Conservation (phyloP, 768 basidiomycete species). For the Lyophyllum semitale region DNA sequence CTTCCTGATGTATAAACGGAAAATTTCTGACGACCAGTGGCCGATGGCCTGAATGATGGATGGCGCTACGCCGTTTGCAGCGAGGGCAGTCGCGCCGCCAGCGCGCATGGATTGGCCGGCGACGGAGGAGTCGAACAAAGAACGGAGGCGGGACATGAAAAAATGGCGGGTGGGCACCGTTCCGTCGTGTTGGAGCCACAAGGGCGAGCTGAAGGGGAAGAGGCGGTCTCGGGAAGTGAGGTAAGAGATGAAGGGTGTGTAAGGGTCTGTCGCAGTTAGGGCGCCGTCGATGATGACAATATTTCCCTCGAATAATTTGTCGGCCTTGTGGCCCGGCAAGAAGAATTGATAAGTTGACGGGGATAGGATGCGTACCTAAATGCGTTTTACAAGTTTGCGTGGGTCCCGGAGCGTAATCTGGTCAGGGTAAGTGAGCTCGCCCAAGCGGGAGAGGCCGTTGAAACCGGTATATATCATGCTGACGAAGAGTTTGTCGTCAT, state of each 20-base stretch:
- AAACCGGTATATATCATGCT: background rate
- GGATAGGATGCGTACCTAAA: background rate
- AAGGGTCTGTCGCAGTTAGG: background rate
- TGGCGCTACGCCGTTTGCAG: slow-evolving; percentile 24
- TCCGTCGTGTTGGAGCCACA: background rate
- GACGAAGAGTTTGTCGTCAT: background rate
- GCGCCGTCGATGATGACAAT: background rate
- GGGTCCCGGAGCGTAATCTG: slow-evolving; percentile 3
- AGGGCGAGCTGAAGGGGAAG: background rate
- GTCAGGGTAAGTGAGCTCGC: slow-evolving; percentile 22
- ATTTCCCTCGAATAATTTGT: background rate
- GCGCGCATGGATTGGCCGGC: slow-evolving; percentile 8
- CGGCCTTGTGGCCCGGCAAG: background rate
- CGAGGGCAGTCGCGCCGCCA: slow-evolving; percentile 39
- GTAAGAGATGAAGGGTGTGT: background rate
- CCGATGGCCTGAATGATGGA: slow-evolving; percentile 36
- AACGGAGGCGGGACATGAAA: background rate
- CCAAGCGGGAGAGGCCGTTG: background rate
- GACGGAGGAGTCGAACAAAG: background rate
- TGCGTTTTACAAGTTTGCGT: background rate
- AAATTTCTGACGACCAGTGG: slow-evolving; percentile 36
- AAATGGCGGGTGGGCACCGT: background rate
- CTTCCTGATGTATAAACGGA: slow-evolving; percentile 27
- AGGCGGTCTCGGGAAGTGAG: background rate
- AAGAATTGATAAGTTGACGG: background rate